Conservation (phyloP, 139 green algal genomes). For the Coccomyxa sp. region DNA sequence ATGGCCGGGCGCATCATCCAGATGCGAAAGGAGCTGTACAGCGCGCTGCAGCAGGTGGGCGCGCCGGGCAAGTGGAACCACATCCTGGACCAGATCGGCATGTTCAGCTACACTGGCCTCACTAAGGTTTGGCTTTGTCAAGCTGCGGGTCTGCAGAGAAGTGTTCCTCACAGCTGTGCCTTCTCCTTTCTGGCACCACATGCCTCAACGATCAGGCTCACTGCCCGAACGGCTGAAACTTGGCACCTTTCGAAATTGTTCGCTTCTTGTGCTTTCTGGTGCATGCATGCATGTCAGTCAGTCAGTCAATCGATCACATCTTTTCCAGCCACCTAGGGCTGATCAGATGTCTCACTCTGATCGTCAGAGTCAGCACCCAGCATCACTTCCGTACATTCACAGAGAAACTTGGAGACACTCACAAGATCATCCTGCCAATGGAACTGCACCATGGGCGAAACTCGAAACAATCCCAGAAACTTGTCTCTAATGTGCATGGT, state of each 20-base stretch:
- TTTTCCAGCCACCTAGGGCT: too few relatives aligned
- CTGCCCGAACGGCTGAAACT: too few relatives aligned
- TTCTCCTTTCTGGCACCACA: neutral
- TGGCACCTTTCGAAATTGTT: neutral
- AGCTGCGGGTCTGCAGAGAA: neutral
- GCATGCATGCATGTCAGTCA: too few relatives aligned
- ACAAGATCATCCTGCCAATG: too few relatives aligned
- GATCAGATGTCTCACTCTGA: too few relatives aligned
- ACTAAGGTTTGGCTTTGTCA: constrained; percentile 13
- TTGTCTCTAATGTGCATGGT: neutral
- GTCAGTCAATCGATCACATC: too few relatives aligned
- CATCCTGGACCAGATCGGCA: constrained; percentile 86
- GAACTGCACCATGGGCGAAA: neutral
- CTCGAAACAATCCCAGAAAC: neutral
- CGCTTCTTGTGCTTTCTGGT: neutral
- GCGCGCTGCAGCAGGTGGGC: constrained; percentile 50
- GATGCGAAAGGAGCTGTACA: constrained; percentile 71
- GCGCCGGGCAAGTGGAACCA: constrained; percentile 69
- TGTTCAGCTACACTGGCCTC: constrained; percentile 81
- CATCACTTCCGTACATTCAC: too few relatives aligned
- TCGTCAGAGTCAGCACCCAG: too few relatives aligned
- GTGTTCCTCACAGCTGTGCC: neutral
- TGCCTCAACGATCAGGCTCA: too few relatives aligned
- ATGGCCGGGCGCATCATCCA: constrained; percentile 91
- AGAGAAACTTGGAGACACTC: too few relatives aligned